Conservation (phyloP, 495 filamentous ascomycete genomes). For the Mytilinidion resinicola region DNA sequence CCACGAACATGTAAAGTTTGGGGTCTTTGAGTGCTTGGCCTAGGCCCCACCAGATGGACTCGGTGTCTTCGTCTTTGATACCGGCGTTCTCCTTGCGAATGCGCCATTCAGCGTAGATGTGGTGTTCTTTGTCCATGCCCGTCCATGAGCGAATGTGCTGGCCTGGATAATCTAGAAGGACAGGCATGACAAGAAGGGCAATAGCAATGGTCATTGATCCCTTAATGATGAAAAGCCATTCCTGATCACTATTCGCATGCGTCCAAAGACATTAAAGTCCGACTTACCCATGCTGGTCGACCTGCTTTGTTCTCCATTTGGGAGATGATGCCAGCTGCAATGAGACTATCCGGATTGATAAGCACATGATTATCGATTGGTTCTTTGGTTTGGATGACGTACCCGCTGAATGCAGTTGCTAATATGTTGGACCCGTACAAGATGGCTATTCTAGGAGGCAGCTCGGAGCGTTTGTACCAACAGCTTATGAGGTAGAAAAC, state of each 20-base stretch:
- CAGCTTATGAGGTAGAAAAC: conserved; percentile 47
- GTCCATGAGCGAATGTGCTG: conserved; percentile 35
- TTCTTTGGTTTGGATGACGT: too few species aligned
- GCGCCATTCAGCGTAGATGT: neutral
- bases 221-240: conserved; percentile 41
- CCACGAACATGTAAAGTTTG: neutral
- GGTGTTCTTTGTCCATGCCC: conserved; percentile 34
- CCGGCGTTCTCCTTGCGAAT: conserved; percentile 2
- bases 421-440: conserved; percentile 58
- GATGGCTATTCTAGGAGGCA: conserved; percentile 49
- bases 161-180: conserved; percentile 43
- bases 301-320: conserved; percentile 43
- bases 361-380: too few species aligned
- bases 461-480: conserved; percentile 52
- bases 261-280: too few species aligned
- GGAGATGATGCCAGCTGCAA: conserved; percentile 51
- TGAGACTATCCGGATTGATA: conserved; percentile 28
- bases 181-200: conserved; percentile 34
- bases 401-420: conserved; percentile 57
- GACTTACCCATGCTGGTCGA: conserved; percentile 39
- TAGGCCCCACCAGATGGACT: neutral
- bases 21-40: neutral
- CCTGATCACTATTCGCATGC: too few species aligned
- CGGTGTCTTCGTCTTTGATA: neutral
- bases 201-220: conserved; percentile 40